Base-by-base conservation (phyloP, 805 yeast species). In the Candida chilensis region DNA sequence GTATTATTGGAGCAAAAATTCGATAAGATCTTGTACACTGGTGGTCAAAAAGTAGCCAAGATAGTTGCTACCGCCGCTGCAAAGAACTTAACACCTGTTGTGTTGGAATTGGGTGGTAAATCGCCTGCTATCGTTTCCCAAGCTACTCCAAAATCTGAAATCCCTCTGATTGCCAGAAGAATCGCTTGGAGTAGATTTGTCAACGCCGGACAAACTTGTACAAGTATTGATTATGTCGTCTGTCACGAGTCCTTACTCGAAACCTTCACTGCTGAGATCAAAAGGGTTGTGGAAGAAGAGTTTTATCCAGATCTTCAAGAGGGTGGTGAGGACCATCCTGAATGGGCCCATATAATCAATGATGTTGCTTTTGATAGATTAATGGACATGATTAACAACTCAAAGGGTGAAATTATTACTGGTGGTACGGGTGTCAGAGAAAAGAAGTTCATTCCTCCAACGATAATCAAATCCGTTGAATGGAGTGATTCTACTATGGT, bases 161-260 rank as follows among this genome's bases (percentile, higher is more conserved):
- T 75, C 20, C 45, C 54, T 7, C 51, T 57, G 1, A 38, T 64
- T 25, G 61, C 86, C 16, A 67, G 67, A 39, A 71, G 96, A 53
- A 56, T 85, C n/a, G 66, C 69, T 1, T 84, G 92, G 83, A 90
- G 88, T 12, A 74, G 79, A 41, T 79, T 78, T 46, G 56, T 72
- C 19, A 90, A 86, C 48, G 72, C 82, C n/a, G 97, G 97, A 12
- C 97, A 88, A 58, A 77, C 92, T 2, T 88, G 96, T 60, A 81
- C 85, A 24, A 83, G 94, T 7, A 81, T 88, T 6, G 97, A 90
- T 56, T 88, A 86, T 46, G 57, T 81, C 4, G 44, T 85, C 27
- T 80, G 76, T n/a, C 85, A 80, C 34, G 71, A 65, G 33, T 50
- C 63, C 3, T 53, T 76, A 15, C 73, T 77, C 44, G 70, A 60